Evolutionary conservation across 805 yeast genomes (phyloP).

Genomic region (Candida schatavii): DNA sequence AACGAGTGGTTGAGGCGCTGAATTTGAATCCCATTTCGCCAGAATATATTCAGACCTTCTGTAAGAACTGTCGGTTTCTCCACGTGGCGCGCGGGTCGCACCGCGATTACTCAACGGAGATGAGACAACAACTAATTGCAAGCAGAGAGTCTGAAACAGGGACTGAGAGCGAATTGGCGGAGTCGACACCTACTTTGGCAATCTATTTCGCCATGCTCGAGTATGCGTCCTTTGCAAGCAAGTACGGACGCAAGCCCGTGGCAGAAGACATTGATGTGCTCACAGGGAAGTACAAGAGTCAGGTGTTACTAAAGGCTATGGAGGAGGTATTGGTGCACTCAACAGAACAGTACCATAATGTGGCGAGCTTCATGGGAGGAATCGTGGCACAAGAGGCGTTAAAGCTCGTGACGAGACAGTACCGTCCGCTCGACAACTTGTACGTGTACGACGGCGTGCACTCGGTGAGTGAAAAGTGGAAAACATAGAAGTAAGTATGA

Average conservation of each 20-base stretch:
- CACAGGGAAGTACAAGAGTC: slow-evolving; percentile 15
- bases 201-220: slow-evolving; percentile 46
- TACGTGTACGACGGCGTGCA: slow-evolving; percentile 71
- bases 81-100: slow-evolving; percentile 48
- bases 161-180: slow-evolving; percentile 7
- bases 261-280: slow-evolving; percentile 18
- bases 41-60: slow-evolving; percentile 47
- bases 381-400: slow-evolving; percentile 80
- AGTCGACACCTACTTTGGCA: slow-evolving; percentile 17
- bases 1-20: slow-evolving; percentile 14
- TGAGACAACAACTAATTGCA: slow-evolving; percentile 11
- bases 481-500: slow-evolving; percentile 20
- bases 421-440: slow-evolving; percentile 70
- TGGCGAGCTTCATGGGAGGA: slow-evolving; percentile 76
- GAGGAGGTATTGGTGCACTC: slow-evolving; percentile 36
- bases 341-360: slow-evolving; percentile 51
- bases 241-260: slow-evolving; percentile 15
- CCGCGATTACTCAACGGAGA: slow-evolving; percentile 13
- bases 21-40: not conserved
- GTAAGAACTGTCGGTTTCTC: slow-evolving; percentile 58
- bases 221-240: slow-evolving; percentile 18
- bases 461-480: slow-evolving; percentile 46
- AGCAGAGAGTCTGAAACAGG: not conserved
- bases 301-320: slow-evolving; percentile 18
- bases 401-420: slow-evolving; percentile 75